Evolutionary conservation across 202 grass and related monocot species (phyloP), one percentile per base, ranked within the genome.

Genomic region (Zoysia matrella): DNA sequence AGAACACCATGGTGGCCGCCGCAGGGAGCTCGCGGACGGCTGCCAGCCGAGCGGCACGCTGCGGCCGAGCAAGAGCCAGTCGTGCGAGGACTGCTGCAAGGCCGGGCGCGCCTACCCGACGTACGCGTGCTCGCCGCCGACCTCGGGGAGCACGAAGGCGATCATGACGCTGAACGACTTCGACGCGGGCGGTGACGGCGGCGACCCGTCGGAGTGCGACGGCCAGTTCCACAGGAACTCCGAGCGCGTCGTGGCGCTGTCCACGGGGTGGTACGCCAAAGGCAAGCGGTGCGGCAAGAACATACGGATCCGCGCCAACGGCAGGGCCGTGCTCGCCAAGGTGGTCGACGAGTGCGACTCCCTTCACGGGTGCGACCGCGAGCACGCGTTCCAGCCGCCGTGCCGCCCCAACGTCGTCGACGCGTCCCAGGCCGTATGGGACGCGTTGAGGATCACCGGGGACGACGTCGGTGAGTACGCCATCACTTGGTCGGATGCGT

Each of bases 311-410:
- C 43, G 16, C 0, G 88, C 50, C 50, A 90, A 91, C 3, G 73
- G 86, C 45, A 62, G 0, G 64, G 87, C 66, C 8, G 85, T 84
- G 69, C 73, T 81, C 2, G 88, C 88, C n/a, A 91, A 79, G 81
- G 93, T 87, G 11, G 90, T 93, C 2, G 86, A 89, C 69, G 86
- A 90, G 77, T 93, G 90, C 44, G 88, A 93, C 65, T 87, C 90
- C 5, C 5, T 65, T 0, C 11, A 69, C 40, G 93, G 90, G 1
- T 95, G 93, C 62, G 88, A 90, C 73, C 1, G 0, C 0, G 68
- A 72, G 50, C 87, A 90, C 71, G 78, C 71, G 10, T 92, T 30
- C 80, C 90, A 90, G 67, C 90, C 77, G 11, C 90, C 87, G 44
- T 92, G 90, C 69, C 52, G 75, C 45, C 58, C 74, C 60, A 87